Conservation (phyloP, 192 early-diverging fungal genomes). For the Pilaira anomala region DNA sequence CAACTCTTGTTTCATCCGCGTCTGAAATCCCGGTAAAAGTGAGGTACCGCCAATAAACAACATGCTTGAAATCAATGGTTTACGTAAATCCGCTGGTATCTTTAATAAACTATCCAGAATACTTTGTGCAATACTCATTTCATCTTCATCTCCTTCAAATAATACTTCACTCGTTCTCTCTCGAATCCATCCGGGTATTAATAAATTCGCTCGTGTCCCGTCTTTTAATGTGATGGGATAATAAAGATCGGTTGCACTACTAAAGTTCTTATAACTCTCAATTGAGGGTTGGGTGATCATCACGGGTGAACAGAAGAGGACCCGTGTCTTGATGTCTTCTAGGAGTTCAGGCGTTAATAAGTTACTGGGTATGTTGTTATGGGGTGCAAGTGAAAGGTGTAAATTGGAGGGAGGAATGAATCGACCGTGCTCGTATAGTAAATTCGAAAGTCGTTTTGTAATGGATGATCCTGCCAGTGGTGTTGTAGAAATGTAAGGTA, state of each 20-base stretch:
- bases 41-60: slow-evolving; percentile 77
- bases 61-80: slow-evolving; percentile 58
- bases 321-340: slow-evolving; percentile 65
- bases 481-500: slow-evolving; percentile 57
- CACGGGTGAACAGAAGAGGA: slow-evolving; percentile 58
- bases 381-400: slow-evolving; percentile 33
- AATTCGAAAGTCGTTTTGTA: slow-evolving; percentile 56
- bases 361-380: slow-evolving; percentile 39
- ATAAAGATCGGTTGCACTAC: slow-evolving; percentile 46
- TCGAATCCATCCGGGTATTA: slow-evolving; percentile 83
- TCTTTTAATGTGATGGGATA: slow-evolving; percentile 39
- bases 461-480: slow-evolving; percentile 65
- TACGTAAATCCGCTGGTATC: slow-evolving; percentile 69
- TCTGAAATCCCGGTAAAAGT: slow-evolving; percentile 69
- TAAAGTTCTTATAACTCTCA: slow-evolving; percentile 48
- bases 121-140: slow-evolving; percentile 51
- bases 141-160: slow-evolving; percentile 65
- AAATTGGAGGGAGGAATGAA: slow-evolving; percentile 45
- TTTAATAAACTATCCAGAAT: slow-evolving; percentile 55
- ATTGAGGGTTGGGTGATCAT: slow-evolving; percentile 36
- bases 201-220: slow-evolving; percentile 41
- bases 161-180: slow-evolving; percentile 77
- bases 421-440: slow-evolving; percentile 56
- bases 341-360: slow-evolving; percentile 52
- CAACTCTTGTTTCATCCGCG: slow-evolving; percentile 61